Evolutionary conservation across 2,329 filamentous ascomycete genomes (phyloP).

Genomic region (Pseudocercospora vitis): DNA sequence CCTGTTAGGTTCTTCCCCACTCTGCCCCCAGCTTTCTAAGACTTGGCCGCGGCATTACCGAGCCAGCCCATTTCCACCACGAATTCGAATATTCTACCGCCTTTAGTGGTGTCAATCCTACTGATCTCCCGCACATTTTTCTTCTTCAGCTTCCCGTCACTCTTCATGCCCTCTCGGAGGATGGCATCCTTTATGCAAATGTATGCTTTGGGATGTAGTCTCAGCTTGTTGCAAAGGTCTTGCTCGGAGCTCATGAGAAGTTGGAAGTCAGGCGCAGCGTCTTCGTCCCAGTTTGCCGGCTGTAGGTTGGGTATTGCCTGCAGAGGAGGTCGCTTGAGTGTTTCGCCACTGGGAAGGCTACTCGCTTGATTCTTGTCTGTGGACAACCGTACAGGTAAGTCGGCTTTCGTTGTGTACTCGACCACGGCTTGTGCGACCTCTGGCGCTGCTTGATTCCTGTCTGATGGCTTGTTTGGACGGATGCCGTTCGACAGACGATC

Average conservation of each 20-base stretch:
- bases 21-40: constrained; percentile 7
- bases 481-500: constrained; percentile 34
- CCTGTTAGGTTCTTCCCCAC: too few species aligned
- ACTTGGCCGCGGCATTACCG: constrained; percentile 59
- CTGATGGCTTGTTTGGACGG: constrained; percentile 29
- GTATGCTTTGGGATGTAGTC: constrained; percentile 91
- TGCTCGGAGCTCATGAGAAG: constrained; percentile 80
- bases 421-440: constrained; percentile 35
- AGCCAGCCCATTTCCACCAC: constrained; percentile 93
- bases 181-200: constrained; percentile 90
- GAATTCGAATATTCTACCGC: constrained; percentile 86
- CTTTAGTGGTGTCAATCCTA: constrained; percentile 79
- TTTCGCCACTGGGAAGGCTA: constrained; percentile 29
- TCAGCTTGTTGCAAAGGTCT: constrained; percentile 79
- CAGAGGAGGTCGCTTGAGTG: constrained; percentile 31
- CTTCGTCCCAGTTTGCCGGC: constrained; percentile 68
- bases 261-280: constrained; percentile 79
- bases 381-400: constrained; percentile 35
- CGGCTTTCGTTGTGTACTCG: constrained; percentile 36
- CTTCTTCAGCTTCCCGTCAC: constrained; percentile 85
- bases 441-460: constrained; percentile 21
- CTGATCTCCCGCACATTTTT: constrained; percentile 89
- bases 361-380: constrained; percentile 29
- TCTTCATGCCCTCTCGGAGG: constrained; percentile 86
- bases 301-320: constrained; percentile 52